phyloP scores from a whole-genome alignment of 441 rosid species.

The Mallotus repandus region DNA sequence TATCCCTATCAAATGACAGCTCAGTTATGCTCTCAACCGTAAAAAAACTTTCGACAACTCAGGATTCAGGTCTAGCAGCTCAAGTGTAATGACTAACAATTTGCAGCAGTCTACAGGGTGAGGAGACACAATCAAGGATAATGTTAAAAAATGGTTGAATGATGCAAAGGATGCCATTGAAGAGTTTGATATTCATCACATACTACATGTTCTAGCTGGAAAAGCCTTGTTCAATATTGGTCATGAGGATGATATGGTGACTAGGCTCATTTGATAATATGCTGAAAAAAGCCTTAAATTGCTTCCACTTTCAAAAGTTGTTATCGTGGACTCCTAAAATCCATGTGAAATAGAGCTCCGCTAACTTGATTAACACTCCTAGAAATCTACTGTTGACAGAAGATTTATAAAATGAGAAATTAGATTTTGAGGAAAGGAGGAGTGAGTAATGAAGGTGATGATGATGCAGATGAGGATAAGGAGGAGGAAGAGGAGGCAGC shows the following conservation, averaged over 20 bases:
- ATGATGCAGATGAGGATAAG: conserved; percentile 18
- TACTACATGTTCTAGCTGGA: too few relatives aligned
- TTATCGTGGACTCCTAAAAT: too few relatives aligned
- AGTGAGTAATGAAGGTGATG: conserved; percentile 20
- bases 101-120: not conserved
- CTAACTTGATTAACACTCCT: too few relatives aligned
- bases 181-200: too few relatives aligned
- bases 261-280: too few relatives aligned
- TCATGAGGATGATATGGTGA: too few relatives aligned
- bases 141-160: not conserved
- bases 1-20: not conserved
- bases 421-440: conserved; percentile 35
- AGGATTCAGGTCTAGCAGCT: not conserved
- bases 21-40: not conserved
- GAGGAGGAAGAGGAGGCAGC: not conserved
- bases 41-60: not conserved
- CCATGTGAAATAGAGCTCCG: too few relatives aligned
- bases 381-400: too few relatives aligned
- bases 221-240: too few relatives aligned
- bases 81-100: too few relatives aligned
- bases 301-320: too few relatives aligned
- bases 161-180: not conserved
- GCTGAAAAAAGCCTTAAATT: too few relatives aligned
- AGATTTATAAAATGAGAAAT: conserved; percentile 58
- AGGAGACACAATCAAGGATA: not conserved